A percentile compares a stretch with the other conserved stretches of the same genome.
Conservation (phyloP, 768 basidiomycete genomes). For the Mycena amicta region DNA sequence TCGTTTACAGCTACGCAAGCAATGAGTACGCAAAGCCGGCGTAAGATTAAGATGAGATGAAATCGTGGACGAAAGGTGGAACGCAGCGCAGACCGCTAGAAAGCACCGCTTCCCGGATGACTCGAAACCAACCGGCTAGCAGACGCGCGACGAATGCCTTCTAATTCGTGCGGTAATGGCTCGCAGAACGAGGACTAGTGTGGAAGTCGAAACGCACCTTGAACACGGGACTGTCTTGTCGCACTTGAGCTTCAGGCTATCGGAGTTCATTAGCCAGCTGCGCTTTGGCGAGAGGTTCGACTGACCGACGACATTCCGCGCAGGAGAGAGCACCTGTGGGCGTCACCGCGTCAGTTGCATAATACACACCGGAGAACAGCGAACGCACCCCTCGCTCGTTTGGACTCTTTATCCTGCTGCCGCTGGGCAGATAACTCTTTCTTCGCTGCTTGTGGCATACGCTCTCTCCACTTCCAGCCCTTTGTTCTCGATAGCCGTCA, state of each 20-base stretch:
- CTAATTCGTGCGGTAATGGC: too few relatives aligned
- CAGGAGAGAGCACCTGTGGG: constrained; percentile 52
- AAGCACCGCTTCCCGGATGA: too few relatives aligned
- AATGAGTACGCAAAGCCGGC: neutral
- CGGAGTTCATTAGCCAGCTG: neutral
- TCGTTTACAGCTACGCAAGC: constrained; percentile 55
- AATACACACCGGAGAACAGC: neutral
- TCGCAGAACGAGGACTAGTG: constrained; percentile 7
- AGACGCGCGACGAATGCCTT: too few relatives aligned
- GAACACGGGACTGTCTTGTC: constrained; percentile 70
- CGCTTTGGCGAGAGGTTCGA: neutral
- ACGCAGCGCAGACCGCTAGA: neutral
- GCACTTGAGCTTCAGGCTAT: constrained; percentile 70
- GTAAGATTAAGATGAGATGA: neutral
- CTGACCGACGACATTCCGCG: constrained; percentile 65
- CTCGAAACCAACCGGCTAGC: too few relatives aligned
- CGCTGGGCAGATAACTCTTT: constrained; percentile 49
- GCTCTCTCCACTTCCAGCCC: neutral
- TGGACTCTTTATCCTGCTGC: constrained; percentile 66
- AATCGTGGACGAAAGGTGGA: neutral
- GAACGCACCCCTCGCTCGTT: constrained; percentile 56
- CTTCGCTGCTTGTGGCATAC: constrained; percentile 55
- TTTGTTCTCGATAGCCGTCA: neutral
- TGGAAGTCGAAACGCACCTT: constrained; percentile 34
- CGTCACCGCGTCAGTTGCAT: neutral